Conservation (phyloP, 106 monocot species). For the Platanthera zijinensis region DNA sequence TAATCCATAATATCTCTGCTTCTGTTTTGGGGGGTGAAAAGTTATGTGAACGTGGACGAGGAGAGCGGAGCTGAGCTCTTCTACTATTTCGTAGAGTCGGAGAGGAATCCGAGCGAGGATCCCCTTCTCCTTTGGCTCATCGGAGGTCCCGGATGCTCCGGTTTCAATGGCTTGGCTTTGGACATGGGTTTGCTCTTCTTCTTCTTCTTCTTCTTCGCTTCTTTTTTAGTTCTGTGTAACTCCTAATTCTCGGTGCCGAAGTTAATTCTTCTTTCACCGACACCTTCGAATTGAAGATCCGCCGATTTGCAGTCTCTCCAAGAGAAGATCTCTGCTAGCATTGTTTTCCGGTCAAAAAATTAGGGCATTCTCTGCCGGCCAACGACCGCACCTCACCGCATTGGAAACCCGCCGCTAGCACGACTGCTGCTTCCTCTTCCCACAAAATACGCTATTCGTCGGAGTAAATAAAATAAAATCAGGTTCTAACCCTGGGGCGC, state of each 20-base stretch:
- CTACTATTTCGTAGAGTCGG: slow-evolving; percentile 16
- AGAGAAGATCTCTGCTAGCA: background rate
- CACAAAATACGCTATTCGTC: no score
- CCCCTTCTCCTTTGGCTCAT: slow-evolving; percentile 17
- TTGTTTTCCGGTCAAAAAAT: background rate
- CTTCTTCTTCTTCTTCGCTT: background rate
- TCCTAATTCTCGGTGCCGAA: background rate
- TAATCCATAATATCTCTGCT: background rate
- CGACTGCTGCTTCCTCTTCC: no score
- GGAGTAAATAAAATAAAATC: no score
- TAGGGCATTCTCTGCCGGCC: background rate
- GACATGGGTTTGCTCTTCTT: slow-evolving; percentile 11
- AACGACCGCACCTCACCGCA: no score
- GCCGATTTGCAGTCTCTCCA: no score
- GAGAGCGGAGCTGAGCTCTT: slow-evolving; percentile 13
- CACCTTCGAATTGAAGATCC: background rate
- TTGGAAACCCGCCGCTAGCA: no score
- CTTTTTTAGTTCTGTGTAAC: background rate
- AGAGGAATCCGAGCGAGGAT: slow-evolving; percentile 11
- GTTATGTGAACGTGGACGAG: slow-evolving; percentile 4
- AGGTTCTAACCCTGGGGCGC: no score
- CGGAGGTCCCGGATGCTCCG: slow-evolving; percentile 17
- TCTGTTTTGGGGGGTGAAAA: background rate
- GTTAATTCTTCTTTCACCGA: background rate
- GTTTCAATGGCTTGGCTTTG: slow-evolving; percentile 1